These are phyloP conservation scores for Glycyrrhiza uralensis DNA, from an alignment of 306 rosid genomes.

Conservation along the genomic window DNA sequence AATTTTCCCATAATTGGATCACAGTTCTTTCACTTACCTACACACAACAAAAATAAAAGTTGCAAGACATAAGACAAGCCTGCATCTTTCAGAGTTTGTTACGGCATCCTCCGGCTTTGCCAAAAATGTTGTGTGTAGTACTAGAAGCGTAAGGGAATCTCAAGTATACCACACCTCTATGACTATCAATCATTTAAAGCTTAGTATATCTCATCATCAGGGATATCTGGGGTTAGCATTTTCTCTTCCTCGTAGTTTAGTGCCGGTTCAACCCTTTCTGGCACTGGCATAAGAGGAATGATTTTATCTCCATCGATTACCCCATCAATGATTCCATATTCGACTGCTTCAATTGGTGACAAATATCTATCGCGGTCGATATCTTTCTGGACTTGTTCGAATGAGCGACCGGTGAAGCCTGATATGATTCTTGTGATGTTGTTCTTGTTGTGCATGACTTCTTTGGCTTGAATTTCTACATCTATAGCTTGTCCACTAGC, in stretches of 20 bases:
- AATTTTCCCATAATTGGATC: conserved; percentile 9
- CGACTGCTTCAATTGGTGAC: conserved; percentile 97
- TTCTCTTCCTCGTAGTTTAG: conserved; percentile 48
- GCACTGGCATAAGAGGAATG: conserved; percentile 78
- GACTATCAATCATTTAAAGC: conserved; percentile 21
- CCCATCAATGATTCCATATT: conserved; percentile 85
- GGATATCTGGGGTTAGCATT: conserved; percentile 71
- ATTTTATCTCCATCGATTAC: conserved; percentile 79
- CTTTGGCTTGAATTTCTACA: conserved; percentile 91
- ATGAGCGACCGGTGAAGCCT: conserved; percentile 67
- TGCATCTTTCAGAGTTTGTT: conserved; percentile 24
- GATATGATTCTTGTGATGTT: conserved; percentile 70
- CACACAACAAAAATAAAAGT: background rate
- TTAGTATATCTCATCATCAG: conserved; percentile 88
- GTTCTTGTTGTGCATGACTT: conserved; percentile 76
- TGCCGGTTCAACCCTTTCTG: conserved; percentile 61
- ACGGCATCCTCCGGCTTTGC: background rate
- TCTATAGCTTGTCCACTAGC: conserved; percentile 97
- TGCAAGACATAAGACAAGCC: background rate
- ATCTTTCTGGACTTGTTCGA: conserved; percentile 81
- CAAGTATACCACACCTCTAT: background rate
- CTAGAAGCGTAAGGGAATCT: conserved; percentile 22
- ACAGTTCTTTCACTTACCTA: conserved; percentile 14
- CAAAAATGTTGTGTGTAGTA: conserved; percentile 23
- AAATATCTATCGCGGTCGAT: conserved; percentile 84